Percentiles rank a stretch among this genome's conserved stretches.
These are phyloP conservation scores for Ostreobium quekettii DNA, from an alignment of 139 green algal species.

Conservation along the genomic window DNA sequence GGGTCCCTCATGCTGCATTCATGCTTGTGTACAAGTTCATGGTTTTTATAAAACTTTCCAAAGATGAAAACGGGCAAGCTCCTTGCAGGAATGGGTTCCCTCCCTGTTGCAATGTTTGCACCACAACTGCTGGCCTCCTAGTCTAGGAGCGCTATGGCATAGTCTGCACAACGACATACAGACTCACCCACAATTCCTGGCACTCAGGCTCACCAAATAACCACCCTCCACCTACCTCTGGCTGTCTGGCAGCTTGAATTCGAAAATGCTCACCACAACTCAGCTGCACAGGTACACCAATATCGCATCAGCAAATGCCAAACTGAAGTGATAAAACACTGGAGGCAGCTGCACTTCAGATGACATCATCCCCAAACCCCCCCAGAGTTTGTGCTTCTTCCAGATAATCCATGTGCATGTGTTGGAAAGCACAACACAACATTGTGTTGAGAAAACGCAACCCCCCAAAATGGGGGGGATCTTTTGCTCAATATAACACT, in stretches of 20 bases:
- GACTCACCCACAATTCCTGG: neutral
- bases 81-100: too few species aligned
- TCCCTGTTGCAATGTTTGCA: neutral
- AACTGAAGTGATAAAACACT: too few species aligned
- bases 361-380: too few species aligned
- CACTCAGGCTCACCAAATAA: neutral
- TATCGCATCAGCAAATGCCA: too few species aligned
- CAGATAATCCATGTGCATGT: too few species aligned
- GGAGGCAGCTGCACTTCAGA: too few species aligned
- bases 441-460: too few species aligned
- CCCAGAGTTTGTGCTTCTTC: too few species aligned
- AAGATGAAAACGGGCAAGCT: neutral
- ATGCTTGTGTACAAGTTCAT: neutral
- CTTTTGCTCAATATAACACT: too few species aligned
- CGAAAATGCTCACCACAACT: constrained; percentile 16
- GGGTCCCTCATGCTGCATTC: neutral
- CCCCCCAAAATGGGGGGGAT: too few species aligned
- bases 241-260: constrained; percentile 17
- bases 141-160: neutral
- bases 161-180: neutral
- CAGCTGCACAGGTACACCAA: too few species aligned
- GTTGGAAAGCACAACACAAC: too few species aligned
- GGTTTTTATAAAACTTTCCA: neutral
- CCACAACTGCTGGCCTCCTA: neutral
- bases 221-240: neutral